Evolutionary conservation across 768 basidiomycete genomes (phyloP), one percentile per base, ranked within the genome.

Genomic region (Amanita muscaria): DNA sequence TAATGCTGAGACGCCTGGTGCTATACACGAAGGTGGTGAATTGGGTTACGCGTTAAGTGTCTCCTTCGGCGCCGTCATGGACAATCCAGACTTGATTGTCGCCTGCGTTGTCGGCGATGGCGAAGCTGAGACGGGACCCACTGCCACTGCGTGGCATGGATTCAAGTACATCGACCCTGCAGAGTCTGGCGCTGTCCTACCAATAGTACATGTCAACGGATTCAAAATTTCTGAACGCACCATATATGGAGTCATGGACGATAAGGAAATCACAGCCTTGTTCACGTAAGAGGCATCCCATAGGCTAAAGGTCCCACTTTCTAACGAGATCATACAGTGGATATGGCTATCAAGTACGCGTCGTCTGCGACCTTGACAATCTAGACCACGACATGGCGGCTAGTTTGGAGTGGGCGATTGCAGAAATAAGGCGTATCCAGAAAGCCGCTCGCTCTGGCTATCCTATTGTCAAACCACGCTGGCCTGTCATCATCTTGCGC

Each of bases 191-290:
- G 89, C 91, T 0, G 88, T 93, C 15, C 66, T 96, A n/a, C 91
- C 90, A 19, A 88, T 93, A 50, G 68, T 96, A 1, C 87, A 91
- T 56, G 76, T 84, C 50, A 91, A 91, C 51, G 83, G 86, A 11
- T 89, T 88, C 74, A 86, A 91, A 70, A 92, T 93, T 49, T 88
- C 85, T 0, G 88, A 92, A 57, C 76, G 88, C 29, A 93, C 91
- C 11, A 83, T 96, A 47, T 83, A 80, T 47, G 91, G 90, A 31
- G 83, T 82, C 16, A 91, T 93, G 88, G 90, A 93, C 55, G 72
- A 94, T 58, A 80, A 83, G 54, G 91, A 93, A 58, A 64, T 92
- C 21, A 73, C 66, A 12, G 66, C 80, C 0, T 66, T 90, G 19
- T 91, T 88, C 72, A 79, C 77, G 85, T n/a, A n/a, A n/a, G n/a